phyloP scores from a whole-genome alignment of 1,284 basidiomycete genomes.

The Boletus semigastroideus region DNA sequence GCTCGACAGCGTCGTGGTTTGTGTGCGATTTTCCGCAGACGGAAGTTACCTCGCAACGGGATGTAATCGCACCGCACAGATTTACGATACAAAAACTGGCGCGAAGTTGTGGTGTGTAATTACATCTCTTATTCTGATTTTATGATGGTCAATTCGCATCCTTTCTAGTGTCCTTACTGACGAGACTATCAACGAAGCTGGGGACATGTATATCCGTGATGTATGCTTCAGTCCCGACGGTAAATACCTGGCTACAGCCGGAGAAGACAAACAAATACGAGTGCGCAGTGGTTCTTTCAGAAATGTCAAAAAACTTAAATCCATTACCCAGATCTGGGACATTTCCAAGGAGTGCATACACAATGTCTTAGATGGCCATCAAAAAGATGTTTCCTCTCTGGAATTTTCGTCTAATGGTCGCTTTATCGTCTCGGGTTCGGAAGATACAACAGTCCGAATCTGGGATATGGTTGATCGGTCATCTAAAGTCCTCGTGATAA shows the following conservation, averaged over 20 bases:
- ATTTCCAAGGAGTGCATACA: slow-evolving; percentile 72
- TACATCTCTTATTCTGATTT: not conserved
- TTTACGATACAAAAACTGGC: slow-evolving; percentile 75
- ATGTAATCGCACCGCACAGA: slow-evolving; percentile 74
- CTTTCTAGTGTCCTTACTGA: slow-evolving; percentile 63
- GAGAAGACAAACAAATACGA: slow-evolving; percentile 81
- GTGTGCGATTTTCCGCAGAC: slow-evolving; percentile 81
- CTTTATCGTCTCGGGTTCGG: slow-evolving; percentile 83
- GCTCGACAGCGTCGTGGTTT: slow-evolving; percentile 66
- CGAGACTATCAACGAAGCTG: slow-evolving; percentile 64
- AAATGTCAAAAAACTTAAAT: slow-evolving; percentile 10
- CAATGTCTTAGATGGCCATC: slow-evolving; percentile 80
- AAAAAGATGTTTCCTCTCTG: slow-evolving; percentile 89
- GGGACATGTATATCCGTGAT: slow-evolving; percentile 81
- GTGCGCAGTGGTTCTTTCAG: slow-evolving; percentile 42
- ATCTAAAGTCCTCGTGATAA: slow-evolving; percentile 58
- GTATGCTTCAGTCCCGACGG: slow-evolving; percentile 86
- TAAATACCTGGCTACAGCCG: slow-evolving; percentile 78
- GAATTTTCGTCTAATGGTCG: slow-evolving; percentile 83
- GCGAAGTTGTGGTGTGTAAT: slow-evolving; percentile 54
- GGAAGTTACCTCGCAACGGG: slow-evolving; percentile 78
- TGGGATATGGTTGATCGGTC: slow-evolving; percentile 78
- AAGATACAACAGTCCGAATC: slow-evolving; percentile 86
- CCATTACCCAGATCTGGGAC: slow-evolving; percentile 77
- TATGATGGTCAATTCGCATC: slow-evolving; percentile 14